Base-by-base conservation (phyloP, 495 filamentous ascomycete genomes). In the Neurospora cerealis region DNA sequence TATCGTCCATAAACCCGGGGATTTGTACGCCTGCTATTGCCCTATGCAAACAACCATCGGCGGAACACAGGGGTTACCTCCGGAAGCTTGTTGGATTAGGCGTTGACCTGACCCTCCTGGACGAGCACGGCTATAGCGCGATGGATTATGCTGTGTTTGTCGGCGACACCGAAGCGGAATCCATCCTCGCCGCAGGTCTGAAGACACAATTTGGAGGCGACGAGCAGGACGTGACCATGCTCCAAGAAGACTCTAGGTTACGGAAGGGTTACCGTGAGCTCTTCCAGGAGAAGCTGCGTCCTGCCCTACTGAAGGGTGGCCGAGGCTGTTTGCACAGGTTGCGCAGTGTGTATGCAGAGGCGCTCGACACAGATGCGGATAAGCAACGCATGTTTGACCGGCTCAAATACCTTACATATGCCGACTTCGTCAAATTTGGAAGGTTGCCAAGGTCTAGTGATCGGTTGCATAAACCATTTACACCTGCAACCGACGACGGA, bases 1-100 rank as follows among this genome's bases (percentile, higher is more conserved):
- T n/a, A n/a, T n/a, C n/a, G n/a, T n/a, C n/a, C n/a, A n/a, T n/a
- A n/a, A n/a, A n/a, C n/a, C n/a, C n/a, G n/a, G n/a, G 32, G 41
- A 38, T 17, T 21, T 41, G 77, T 28, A 79, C 80, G 3, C 77
- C 82, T 4, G 74, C 79, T 11, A 81, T 82, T 39, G 77, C 79
- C 4, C 42, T 83, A 15, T 78, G 78, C 71, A 81, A 78, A 72
- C 81, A 83, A 44, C 79, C 78, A 1, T 79, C 81, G 8, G 40
- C 62, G 3, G 81, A 82, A 70, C 75, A 81, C 54, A 69, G 73
- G 2, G 69, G 69, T 3, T 81, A 80, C 70, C 69, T 83, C 19
- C 7, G 44, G 32, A 72, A 78, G 28, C 28, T 83, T 13, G 72
- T 81, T 8, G 72, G 74, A 3, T 72, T 74, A 0, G 79, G 79